These are phyloP conservation scores for Pyrenochaeta sp. DNA, from an alignment of 2,329 filamentous ascomycete species.

Conservation along the genomic window DNA sequence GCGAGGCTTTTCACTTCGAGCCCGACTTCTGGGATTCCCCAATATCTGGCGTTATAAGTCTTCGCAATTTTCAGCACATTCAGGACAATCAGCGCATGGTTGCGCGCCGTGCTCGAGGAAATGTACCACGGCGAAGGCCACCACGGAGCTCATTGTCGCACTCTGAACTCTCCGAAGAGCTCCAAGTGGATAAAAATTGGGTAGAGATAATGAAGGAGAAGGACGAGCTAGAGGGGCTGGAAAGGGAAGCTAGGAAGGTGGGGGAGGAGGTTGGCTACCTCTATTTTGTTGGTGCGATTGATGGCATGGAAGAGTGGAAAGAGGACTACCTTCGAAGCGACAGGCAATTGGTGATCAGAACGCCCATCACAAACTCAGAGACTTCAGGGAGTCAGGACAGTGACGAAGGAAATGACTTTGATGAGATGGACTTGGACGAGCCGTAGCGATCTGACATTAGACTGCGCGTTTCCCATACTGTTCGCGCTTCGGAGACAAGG, in stretches of 20 bases:
- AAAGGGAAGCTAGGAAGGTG: slow-evolving; percentile 17
- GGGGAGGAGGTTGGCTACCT: slow-evolving; percentile 38
- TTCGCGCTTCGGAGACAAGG: background rate
- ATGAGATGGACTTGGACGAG: slow-evolving; percentile 5
- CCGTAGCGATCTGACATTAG: background rate
- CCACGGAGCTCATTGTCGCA: slow-evolving; percentile 33
- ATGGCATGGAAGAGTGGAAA: slow-evolving; percentile 20
- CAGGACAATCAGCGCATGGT: slow-evolving; percentile 13
- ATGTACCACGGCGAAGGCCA: slow-evolving; percentile 17
- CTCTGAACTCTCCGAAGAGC: slow-evolving; percentile 25
- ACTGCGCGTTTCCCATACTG: background rate
- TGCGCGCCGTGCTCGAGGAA: slow-evolving; percentile 21
- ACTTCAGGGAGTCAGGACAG: slow-evolving; percentile 1
- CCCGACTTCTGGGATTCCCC: slow-evolving; percentile 30
- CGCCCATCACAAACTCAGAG: slow-evolving; percentile 1
- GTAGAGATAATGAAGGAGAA: slow-evolving; percentile 12
- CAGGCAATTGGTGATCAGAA: slow-evolving; percentile 22
- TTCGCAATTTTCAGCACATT: slow-evolving; percentile 8
- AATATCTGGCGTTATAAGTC: slow-evolving; percentile 16
- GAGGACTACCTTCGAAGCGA: slow-evolving; percentile 29
- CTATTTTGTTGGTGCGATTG: slow-evolving; percentile 31
- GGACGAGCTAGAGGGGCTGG: slow-evolving; percentile 21
- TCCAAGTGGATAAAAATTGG: slow-evolving; percentile 18
- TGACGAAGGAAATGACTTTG: slow-evolving; percentile 7
- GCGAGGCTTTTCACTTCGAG: slow-evolving; percentile 16